A percentile compares a stretch with the other conserved stretches of the same genome.
These are phyloP conservation scores for Neofusicoccum sp. DNA, from an alignment of 2,329 filamentous ascomycete genomes.

Conservation along the genomic window DNA sequence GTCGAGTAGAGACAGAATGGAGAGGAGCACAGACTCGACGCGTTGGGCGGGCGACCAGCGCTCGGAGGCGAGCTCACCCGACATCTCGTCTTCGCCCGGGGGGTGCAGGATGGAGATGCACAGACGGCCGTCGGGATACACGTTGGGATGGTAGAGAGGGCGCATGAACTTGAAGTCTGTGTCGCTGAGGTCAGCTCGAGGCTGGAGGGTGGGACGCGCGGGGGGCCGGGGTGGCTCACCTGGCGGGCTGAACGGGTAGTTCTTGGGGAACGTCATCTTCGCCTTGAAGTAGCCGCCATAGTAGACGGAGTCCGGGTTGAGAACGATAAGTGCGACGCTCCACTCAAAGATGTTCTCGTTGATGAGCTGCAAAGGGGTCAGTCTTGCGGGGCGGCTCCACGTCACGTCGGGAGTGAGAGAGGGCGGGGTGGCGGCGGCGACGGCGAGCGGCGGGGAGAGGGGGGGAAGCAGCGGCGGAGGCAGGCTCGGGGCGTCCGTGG, in stretches of 20 bases:
- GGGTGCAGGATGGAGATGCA: constrained; percentile 96
- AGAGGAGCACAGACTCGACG: constrained; percentile 91
- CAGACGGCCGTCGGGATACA: constrained; percentile 84
- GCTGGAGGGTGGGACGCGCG: not conserved
- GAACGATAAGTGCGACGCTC: constrained; percentile 84
- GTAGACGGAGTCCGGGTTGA: constrained; percentile 89
- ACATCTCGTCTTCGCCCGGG: constrained; percentile 89
- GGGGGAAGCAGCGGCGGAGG: not conserved
- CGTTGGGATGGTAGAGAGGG: constrained; percentile 86
- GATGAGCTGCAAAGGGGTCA: constrained; percentile 55
- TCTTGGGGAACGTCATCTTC: constrained; percentile 79
- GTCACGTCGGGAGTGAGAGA: too few species aligned
- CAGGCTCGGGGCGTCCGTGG: not conserved
- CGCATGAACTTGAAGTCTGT: constrained; percentile 76
- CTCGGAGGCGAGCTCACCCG: constrained; percentile 84
- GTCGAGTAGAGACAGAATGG: constrained; percentile 86
- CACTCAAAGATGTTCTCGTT: constrained; percentile 84
- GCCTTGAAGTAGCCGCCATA: constrained; percentile 92
- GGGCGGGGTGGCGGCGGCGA: not conserved
- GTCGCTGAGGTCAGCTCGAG: not conserved
- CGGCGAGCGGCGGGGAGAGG: not conserved
- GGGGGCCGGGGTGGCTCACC: constrained; percentile 38
- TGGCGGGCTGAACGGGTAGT: constrained; percentile 88
- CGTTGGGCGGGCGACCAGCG: constrained; percentile 93
- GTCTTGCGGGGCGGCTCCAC: constrained; percentile 17